Base-by-base conservation (phyloP, 2,329 filamentous ascomycete species). In the Sclerotinia subarctica region DNA sequence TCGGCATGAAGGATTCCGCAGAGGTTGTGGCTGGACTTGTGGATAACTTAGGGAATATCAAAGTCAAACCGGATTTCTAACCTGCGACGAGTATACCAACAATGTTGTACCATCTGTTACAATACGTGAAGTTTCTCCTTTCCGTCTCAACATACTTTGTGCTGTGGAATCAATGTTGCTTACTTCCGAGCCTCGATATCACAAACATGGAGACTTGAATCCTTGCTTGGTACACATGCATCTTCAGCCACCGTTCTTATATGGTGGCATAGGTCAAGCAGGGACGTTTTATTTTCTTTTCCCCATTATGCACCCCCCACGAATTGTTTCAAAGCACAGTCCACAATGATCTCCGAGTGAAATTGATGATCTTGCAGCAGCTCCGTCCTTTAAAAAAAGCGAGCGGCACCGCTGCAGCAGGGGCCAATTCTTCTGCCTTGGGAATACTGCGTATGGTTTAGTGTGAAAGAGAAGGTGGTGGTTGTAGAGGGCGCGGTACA, bases 281-380 rank as follows among this genome's bases (percentile, higher is more conserved):
- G 59, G 59, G 46, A 63, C 56, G 58, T 52, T 60, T 42, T 65
- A 32, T 29, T 57, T 65, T 19, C 57, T 52, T 46, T 60, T 44
- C 57, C 47, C 64, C 29, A 62, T 24, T 21, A 62, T 62, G 58
- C 59, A 63, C 8, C 59, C 46, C 56, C 56, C 65, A 53, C 56
- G 65, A 38, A 62, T 53, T 62, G 65, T 67, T 67, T 67, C 65
- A 67, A 67, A 67, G 64, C 54, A 52, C 62, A 38, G 54, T 54
- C 29, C 64, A 42, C 64, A 59, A 38, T 42, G 56, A 67, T 67
- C 56, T 47, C 44, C 64, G 64, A 66, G 35, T 38, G 53, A 59
- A 53, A 60, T 67, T 26, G 38, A 38, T 11, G 38, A 38, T 38
- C 11, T 47, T 67, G 47, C 59, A 63, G 47, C 59, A 63, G 59